Evolutionary conservation across 306 rosid genomes (phyloP).

Genomic region (Glycine tomentella): DNA sequence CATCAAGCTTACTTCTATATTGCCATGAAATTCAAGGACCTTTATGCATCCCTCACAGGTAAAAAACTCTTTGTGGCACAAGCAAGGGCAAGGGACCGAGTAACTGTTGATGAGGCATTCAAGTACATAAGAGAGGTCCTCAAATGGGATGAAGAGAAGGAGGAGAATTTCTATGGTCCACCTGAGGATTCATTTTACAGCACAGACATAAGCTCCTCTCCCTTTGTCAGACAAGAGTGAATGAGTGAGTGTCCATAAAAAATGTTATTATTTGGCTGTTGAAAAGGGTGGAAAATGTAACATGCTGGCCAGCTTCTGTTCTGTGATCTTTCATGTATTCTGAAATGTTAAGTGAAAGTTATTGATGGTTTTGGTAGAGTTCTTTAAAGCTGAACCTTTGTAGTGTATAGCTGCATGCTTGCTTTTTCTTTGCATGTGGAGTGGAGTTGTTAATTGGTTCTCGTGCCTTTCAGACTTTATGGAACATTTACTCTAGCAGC

Average conservation of each 20-base stretch:
- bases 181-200: constrained; percentile 93
- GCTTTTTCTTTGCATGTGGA: constrained; percentile 42
- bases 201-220: constrained; percentile 95
- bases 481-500: constrained; percentile 22
- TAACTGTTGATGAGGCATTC: constrained; percentile 83
- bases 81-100: constrained; percentile 84
- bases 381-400: constrained; percentile 35
- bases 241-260: constrained; percentile 41
- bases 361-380: constrained; percentile 50
- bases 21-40: constrained; percentile 98
- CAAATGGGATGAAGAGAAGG: constrained; percentile 98
- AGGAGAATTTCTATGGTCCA: constrained; percentile 75
- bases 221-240: constrained; percentile 66
- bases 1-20: constrained; percentile 94
- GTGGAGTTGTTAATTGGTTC: constrained; percentile 34
- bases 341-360: constrained; percentile 40
- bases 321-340: constrained; percentile 46
- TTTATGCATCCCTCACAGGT: constrained; percentile 71
- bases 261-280: constrained; percentile 25
- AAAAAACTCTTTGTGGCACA: constrained; percentile 91
- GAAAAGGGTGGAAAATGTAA: constrained; percentile 45
- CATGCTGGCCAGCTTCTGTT: constrained; percentile 37
- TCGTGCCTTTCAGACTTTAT: constrained; percentile 4
- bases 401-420: too few species aligned
- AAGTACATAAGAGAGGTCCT: constrained; percentile 93